Conservation (phyloP, 2,329 filamentous ascomycete species). For the Simplicillium aogashimaense region DNA sequence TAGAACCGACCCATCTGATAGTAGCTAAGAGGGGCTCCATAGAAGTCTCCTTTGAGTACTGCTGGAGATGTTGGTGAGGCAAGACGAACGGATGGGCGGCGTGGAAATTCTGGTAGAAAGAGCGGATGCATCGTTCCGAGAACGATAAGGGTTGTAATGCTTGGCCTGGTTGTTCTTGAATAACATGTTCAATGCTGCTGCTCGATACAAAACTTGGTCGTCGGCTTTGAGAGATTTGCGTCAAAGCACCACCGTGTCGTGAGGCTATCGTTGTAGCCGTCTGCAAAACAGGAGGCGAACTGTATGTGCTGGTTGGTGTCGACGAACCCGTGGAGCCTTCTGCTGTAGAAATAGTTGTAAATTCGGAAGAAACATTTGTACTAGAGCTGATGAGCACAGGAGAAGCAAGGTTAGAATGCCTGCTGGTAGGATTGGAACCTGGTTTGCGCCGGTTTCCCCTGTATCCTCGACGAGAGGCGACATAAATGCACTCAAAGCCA, state of each 20-base stretch:
- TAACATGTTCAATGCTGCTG: too few species aligned
- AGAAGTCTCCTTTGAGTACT: slow-evolving; percentile 35
- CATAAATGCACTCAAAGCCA: slow-evolving; percentile 56
- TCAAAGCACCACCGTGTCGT: too few species aligned
- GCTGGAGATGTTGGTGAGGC: slow-evolving; percentile 39
- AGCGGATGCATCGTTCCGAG: slow-evolving; percentile 43
- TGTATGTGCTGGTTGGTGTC: too few species aligned
- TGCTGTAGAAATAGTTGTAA: too few species aligned
- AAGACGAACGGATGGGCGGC: slow-evolving; percentile 48
- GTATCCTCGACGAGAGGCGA: slow-evolving; percentile 66
- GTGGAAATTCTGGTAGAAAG: slow-evolving; percentile 49
- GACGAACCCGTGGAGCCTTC: too few species aligned
- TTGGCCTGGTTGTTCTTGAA: too few species aligned
- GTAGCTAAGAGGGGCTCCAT: slow-evolving; percentile 41
- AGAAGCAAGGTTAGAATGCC: too few species aligned
- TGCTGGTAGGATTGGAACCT: slow-evolving; percentile 23
- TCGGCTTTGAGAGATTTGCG: too few species aligned
- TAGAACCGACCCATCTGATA: slow-evolving; percentile 45
- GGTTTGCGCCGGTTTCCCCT: slow-evolving; percentile 39
- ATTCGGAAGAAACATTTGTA: too few species aligned
- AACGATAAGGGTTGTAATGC: slow-evolving; percentile 20
- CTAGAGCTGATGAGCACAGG: slow-evolving; percentile 22
- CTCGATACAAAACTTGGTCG: too few species aligned
- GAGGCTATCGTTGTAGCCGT: too few species aligned
- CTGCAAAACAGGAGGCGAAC: too few species aligned